Base-by-base conservation (phyloP, 1,284 basidiomycete genomes). In the Sporisorium graminicola region DNA sequence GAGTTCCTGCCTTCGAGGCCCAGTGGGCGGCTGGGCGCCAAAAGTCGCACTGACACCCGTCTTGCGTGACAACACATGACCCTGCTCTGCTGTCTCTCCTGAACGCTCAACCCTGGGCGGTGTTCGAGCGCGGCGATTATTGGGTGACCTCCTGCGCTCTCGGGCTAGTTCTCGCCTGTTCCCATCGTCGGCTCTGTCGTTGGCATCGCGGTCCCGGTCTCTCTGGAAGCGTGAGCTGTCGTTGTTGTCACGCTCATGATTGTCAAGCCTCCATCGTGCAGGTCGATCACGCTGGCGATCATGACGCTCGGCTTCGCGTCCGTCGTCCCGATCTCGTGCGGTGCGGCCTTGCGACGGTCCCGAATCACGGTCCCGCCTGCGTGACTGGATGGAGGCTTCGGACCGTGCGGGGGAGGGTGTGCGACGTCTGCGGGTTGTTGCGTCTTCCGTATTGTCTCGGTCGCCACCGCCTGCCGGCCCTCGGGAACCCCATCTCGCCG, bases 21-120 rank as follows among this genome's bases (percentile, higher is more conserved):
- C 69, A 16, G 59, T 72, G 18, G 68, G 58, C 22, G 59, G 69
- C n/a, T 66, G 63, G 14, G 24, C 43, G 31, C 59, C 59, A 20
- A 65, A 57, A 5, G 50, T 55, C 8, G 59, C 43, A 33, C 35
- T 53, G 9, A 58, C 49, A 16, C 55, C 66, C 10, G 68, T 49
- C 33, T 72, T 72, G 56, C 69, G 69, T 13, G 59, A 58, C 7
- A 72, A 35, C 9, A 72, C 59, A 33, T 72, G 69, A 13, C 69
- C 69, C 5, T 56, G 69, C 9, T 72, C 69, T 2, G 50, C 44
- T 26, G 20, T 43, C 16, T 66, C 63, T 24, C 65, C 68, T 8
- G 37, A 27, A 14, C 60, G 60, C 9, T 37, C 22, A 3, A 27
- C 14, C 3, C 63, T 43, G 33, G 60, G 63, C 4, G 64, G 64